Percentiles rank a stretch among this genome's conserved stretches.
These are phyloP conservation scores for Gnaphalium uliginosum DNA, from an alignment of 129 eudicot species.

Conservation along the genomic window DNA sequence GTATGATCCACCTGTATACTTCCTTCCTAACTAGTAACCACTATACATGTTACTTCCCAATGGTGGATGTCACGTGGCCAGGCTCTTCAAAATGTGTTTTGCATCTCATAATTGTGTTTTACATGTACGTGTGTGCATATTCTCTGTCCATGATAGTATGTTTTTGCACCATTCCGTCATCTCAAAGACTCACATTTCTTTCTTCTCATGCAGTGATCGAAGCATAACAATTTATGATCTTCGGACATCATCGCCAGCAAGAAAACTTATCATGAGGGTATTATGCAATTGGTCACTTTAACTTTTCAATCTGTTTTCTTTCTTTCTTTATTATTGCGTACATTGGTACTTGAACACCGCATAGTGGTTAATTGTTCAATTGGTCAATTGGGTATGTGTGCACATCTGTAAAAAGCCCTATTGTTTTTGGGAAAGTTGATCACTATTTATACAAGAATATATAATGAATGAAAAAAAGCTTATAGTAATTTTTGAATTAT, in stretches of 20 bases:
- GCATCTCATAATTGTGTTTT: not conserved
- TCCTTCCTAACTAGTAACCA: not conserved
- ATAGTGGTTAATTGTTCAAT: not conserved
- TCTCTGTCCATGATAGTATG: not conserved
- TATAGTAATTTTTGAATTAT: not conserved
- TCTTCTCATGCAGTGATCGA: conserved; percentile 66
- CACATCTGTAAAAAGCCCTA: not conserved
- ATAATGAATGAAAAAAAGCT: too few species aligned
- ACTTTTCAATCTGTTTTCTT: not conserved
- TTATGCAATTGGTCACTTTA: conserved; percentile 5
- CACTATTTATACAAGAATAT: not conserved
- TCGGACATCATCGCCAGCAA: conserved; percentile 74
- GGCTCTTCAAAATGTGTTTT: not conserved
- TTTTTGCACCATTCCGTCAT: not conserved
- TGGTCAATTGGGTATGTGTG: not conserved
- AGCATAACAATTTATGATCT: conserved; percentile 84
- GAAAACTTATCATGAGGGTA: conserved; percentile 82
- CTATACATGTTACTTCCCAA: not conserved
- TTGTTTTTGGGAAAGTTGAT: not conserved
- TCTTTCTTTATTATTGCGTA: not conserved
- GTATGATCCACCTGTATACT: not conserved
- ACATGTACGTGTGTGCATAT: not conserved
- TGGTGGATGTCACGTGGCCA: not conserved
- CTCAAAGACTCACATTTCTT: not conserved
- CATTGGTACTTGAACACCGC: not conserved